phyloP scores from a whole-genome alignment of 257 asterid genomes.

The Lantana camara region DNA sequence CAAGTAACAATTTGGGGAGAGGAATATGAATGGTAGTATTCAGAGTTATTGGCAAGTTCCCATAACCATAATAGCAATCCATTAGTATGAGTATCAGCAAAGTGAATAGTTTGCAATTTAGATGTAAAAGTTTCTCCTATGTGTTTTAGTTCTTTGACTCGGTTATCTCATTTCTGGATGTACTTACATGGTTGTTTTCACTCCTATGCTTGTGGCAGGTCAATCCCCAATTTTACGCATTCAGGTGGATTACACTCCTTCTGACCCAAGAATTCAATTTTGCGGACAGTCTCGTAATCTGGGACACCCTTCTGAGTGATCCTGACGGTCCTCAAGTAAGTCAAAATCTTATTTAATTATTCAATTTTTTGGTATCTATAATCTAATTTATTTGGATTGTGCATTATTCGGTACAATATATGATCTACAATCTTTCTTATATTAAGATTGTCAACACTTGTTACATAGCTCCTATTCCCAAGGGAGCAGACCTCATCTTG shows the following conservation, averaged over 20 bases:
- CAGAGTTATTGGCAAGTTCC: background rate
- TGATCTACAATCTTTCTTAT: background rate
- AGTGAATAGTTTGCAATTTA: slow-evolving; percentile 10
- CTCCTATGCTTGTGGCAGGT: slow-evolving; percentile 58
- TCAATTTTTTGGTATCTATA: background rate
- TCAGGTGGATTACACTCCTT: slow-evolving; percentile 98
- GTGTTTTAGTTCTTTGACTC: slow-evolving; percentile 10
- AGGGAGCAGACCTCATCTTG: background rate
- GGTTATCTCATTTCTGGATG: slow-evolving; percentile 12
- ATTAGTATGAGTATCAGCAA: slow-evolving; percentile 11
- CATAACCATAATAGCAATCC: slow-evolving; percentile 21
- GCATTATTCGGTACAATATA: background rate
- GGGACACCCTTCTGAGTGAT: slow-evolving; percentile 96
- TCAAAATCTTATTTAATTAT: slow-evolving; percentile 10
- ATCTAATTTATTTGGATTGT: background rate
- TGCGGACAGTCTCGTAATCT: slow-evolving; percentile 73
- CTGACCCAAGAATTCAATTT: slow-evolving; percentile 94
- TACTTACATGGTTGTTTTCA: slow-evolving; percentile 17
- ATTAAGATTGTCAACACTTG: slow-evolving; percentile 3
- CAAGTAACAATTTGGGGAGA: slow-evolving; percentile 1
- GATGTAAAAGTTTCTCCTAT: slow-evolving; percentile 18
- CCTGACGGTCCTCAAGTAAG: slow-evolving; percentile 98
- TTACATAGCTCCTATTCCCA: background rate
- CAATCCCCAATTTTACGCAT: slow-evolving; percentile 97
- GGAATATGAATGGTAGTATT: background rate